Evolutionary conservation across 2,329 filamentous ascomycete genomes (phyloP).

Genomic region (Alternaria brassicae): DNA sequence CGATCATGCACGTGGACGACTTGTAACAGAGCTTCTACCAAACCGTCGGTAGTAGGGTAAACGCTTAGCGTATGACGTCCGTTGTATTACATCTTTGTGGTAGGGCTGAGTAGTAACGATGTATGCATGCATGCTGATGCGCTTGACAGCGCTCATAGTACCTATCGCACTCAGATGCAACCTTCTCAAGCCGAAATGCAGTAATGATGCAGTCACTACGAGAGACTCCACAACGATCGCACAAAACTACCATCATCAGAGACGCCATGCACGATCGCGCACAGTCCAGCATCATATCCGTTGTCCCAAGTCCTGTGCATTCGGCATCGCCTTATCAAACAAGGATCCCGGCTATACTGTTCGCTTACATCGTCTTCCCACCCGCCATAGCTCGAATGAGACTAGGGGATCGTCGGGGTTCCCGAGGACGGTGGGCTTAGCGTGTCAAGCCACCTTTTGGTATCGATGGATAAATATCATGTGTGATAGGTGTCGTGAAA

Average conservation of each 20-base stretch:
- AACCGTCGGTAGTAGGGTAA: neutral
- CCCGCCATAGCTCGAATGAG: neutral
- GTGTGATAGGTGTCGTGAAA: neutral
- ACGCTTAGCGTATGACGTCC: neutral
- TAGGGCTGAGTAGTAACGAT: neutral
- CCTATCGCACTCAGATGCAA: neutral
- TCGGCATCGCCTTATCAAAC: slow-evolving; percentile 8
- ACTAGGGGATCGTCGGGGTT: slow-evolving; percentile 4
- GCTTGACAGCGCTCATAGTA: neutral
- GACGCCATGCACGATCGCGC: neutral
- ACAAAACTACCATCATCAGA: neutral
- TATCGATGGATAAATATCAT: neutral
- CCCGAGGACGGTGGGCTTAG: slow-evolving; percentile 1
- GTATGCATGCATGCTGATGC: neutral
- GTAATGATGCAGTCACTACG: neutral
- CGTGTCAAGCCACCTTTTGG: neutral
- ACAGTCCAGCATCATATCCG: neutral
- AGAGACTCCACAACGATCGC: neutral
- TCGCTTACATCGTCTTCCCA: slow-evolving; percentile 1
- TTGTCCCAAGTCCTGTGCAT: neutral
- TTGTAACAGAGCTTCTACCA: neutral
- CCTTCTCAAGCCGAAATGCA: neutral
- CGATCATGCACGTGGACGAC: neutral
- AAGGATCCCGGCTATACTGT: neutral
- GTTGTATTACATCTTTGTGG: neutral